These are phyloP conservation scores for Brassica nigra DNA, from an alignment of 345 rosid species.

Conservation along the genomic window DNA sequence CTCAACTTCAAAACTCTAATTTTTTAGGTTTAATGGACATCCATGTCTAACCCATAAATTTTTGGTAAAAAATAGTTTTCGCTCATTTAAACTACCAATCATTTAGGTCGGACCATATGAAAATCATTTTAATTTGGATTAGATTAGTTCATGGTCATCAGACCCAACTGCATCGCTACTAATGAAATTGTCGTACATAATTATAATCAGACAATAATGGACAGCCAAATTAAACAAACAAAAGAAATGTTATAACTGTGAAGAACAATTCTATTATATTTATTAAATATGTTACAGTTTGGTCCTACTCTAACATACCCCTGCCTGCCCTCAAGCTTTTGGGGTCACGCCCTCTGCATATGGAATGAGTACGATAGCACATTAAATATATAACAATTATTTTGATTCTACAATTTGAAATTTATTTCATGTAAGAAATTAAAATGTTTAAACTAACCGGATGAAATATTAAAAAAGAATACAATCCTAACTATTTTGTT, in stretches of 20 bases:
- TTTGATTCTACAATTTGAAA: background rate
- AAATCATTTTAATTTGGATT: no score
- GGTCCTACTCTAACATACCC: conserved; percentile 33
- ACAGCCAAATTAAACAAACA: conserved; percentile 16
- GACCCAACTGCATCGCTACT: background rate
- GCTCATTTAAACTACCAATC: no score
- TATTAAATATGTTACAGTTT: conserved; percentile 19
- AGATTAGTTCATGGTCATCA: no score
- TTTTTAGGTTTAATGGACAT: no score
- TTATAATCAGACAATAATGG: conserved; percentile 38
- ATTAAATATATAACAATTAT: background rate
- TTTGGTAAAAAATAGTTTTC: no score
- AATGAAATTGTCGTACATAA: conserved; percentile 38
- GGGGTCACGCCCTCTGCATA: conserved; percentile 35
- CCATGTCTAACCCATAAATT: no score
- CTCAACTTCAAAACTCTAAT: no score
- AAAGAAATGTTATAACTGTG: background rate
- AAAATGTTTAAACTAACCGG: background rate
- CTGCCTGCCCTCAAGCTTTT: background rate
- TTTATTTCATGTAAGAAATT: background rate
- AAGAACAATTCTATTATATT: background rate
- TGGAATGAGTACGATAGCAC: conserved; percentile 26
- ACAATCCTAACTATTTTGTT: no score
- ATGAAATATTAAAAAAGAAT: background rate
- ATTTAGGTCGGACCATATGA: no score